phyloP scores from a whole-genome alignment of 164 flowering plant genomes.

The Macadamia integrifolia region DNA sequence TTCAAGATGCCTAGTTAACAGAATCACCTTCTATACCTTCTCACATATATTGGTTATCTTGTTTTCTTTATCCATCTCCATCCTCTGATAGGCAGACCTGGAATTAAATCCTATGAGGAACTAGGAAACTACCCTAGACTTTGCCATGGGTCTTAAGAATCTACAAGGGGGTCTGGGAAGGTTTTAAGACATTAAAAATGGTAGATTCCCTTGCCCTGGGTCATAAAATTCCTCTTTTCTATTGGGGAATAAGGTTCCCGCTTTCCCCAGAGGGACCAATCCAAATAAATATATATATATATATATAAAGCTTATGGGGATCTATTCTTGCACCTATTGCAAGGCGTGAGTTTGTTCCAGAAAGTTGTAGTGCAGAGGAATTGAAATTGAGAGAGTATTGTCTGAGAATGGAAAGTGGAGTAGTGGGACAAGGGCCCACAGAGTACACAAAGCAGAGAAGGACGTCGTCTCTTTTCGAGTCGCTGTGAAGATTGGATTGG shows the following conservation, averaged over 20 bases:
- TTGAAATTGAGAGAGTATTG: conserved; percentile 21
- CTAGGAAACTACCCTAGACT: neutral
- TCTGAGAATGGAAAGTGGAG: conserved; percentile 35
- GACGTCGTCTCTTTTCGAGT: conserved; percentile 59
- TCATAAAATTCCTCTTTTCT: conserved; percentile 33
- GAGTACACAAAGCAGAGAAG: conserved; percentile 32
- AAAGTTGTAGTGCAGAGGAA: conserved; percentile 27
- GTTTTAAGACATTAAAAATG: conserved; percentile 23
- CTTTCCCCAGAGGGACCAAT: conserved; percentile 39
- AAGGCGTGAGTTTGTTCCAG: conserved; percentile 37
- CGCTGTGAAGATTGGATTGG: conserved; percentile 63
- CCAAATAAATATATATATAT: conserved; percentile 25
- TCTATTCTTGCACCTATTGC: conserved; percentile 68
- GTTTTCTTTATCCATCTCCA: neutral
- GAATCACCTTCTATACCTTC: conserved; percentile 36
- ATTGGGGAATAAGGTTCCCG: conserved; percentile 57
- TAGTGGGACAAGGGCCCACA: conserved; percentile 26
- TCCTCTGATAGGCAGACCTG: neutral
- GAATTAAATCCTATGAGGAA: conserved; percentile 9
- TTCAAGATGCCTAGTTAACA: conserved; percentile 61
- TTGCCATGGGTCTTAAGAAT: conserved; percentile 20
- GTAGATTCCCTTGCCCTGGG: conserved; percentile 45
- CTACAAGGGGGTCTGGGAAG: conserved; percentile 26
- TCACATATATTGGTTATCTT: conserved; percentile 3
- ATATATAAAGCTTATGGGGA: conserved; percentile 25